These are phyloP conservation scores for Aspergillus versicolor DNA, from an alignment of 2,329 filamentous ascomycete species.

Conservation along the genomic window DNA sequence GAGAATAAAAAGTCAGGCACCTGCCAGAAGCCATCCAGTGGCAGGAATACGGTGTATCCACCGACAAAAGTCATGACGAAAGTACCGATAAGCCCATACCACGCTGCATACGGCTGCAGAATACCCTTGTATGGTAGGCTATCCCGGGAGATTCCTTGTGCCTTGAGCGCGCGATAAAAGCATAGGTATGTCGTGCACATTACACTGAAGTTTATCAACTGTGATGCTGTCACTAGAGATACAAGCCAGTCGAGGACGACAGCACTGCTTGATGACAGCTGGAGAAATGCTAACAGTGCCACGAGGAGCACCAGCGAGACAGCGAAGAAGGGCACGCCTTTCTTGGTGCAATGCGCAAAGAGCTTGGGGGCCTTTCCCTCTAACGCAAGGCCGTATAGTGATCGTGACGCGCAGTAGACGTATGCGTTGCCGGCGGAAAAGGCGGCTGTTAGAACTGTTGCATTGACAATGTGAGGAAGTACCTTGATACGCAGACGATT, in stretches of 20 bases:
- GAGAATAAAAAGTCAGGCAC: constrained; percentile 64
- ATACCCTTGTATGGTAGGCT: constrained; percentile 58
- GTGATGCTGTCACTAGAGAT: constrained; percentile 57
- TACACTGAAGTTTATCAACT: constrained; percentile 61
- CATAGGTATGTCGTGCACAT: constrained; percentile 59
- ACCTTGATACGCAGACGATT: constrained; percentile 52
- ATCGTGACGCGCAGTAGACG: constrained; percentile 54
- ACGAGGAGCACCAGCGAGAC: constrained; percentile 54
- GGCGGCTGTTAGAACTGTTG: constrained; percentile 54
- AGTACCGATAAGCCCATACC: neutral
- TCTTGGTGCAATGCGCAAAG: constrained; percentile 58
- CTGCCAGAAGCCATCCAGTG: constrained; percentile 32
- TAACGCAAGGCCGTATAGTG: constrained; percentile 53
- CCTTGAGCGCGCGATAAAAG: constrained; percentile 56
- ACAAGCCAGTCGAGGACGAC: constrained; percentile 57
- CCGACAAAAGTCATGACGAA: constrained; percentile 38
- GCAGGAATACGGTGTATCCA: constrained; percentile 54
- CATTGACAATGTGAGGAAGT: constrained; percentile 61
- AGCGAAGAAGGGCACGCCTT: constrained; percentile 49
- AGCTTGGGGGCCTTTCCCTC: constrained; percentile 55
- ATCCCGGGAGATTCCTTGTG: constrained; percentile 53
- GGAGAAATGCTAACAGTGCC: too few relatives aligned
- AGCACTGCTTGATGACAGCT: constrained; percentile 29
- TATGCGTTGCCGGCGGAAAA: constrained; percentile 60
- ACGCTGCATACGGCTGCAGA: constrained; percentile 59